Evolutionary conservation across 495 filamentous ascomycete species (phyloP).

Genomic region (Daldinia loculata): DNA sequence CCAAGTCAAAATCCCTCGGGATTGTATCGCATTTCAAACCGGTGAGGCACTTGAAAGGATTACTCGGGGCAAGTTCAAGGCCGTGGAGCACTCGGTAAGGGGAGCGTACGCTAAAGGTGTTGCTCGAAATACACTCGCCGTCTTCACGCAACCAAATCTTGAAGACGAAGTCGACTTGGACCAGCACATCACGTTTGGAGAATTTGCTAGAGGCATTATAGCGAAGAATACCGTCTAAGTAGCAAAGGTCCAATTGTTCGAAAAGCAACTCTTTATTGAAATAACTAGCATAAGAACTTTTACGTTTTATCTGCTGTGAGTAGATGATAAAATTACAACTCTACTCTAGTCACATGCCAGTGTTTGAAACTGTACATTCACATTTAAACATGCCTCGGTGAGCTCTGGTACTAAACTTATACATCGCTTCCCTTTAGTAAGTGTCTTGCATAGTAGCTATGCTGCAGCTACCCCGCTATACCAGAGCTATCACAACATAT

Average conservation of each 20-base stretch:
- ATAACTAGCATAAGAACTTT: neutral
- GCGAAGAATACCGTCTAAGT: slow-evolving; percentile 72
- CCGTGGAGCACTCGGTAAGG: slow-evolving; percentile 95
- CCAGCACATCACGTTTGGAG: slow-evolving; percentile 78
- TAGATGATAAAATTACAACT: neutral
- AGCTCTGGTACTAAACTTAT: neutral
- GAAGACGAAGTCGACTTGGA: slow-evolving; percentile 82
- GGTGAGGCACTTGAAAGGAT: slow-evolving; percentile 91
- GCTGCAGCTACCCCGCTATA: slow-evolving; percentile 6
- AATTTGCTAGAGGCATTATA: slow-evolving; percentile 86
- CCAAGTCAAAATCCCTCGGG: slow-evolving; percentile 87
- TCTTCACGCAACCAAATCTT: slow-evolving; percentile 97
- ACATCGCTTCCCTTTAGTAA: neutral
- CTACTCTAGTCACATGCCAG: neutral
- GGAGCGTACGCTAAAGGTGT: slow-evolving; percentile 66
- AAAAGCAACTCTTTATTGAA: neutral
- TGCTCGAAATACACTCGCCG: slow-evolving; percentile 91
- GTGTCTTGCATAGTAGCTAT: neutral
- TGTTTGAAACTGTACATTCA: neutral
- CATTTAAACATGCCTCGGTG: neutral
- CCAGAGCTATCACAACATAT: slow-evolving; percentile 19
- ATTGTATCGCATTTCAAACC: slow-evolving; percentile 95
- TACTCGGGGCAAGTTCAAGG: slow-evolving; percentile 86
- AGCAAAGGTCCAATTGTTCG: neutral
- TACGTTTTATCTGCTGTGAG: neutral